Percentiles rank a stretch among this genome's conserved stretches.
These are phyloP conservation scores for Chaetothyriales sp. DNA, from an alignment of 2,329 filamentous ascomycete genomes.

Conservation along the genomic window DNA sequence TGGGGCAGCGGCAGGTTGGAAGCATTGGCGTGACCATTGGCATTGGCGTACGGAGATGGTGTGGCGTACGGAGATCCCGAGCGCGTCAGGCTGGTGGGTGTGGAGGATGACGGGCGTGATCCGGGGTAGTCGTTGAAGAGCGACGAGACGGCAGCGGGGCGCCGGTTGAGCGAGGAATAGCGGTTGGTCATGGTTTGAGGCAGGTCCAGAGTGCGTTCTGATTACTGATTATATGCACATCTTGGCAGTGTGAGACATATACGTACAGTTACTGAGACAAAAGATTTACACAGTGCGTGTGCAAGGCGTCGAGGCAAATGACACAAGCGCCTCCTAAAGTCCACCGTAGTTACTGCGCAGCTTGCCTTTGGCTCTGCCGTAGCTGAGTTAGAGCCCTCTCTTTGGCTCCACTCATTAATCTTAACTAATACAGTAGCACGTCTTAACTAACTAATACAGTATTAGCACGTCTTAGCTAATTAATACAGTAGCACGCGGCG, in stretches of 20 bases:
- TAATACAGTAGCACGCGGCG: no score
- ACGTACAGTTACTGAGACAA: no score
- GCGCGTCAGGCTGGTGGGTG: conserved; percentile 11
- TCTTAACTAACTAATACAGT: no score
- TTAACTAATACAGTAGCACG: no score
- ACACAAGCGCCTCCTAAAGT: neutral
- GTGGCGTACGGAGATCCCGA: conserved; percentile 2
- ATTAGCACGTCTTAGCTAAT: no score
- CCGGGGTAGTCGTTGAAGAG: conserved; percentile 46
- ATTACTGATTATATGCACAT: no score
- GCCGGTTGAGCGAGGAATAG: conserved; percentile 50
- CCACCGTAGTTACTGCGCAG: neutral
- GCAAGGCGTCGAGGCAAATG: neutral
- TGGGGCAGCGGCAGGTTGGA: conserved; percentile 1
- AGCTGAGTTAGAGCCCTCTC: no score
- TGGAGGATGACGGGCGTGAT: conserved; percentile 15
- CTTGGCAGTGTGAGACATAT: no score
- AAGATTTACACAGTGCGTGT: no score
- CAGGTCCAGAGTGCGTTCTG: no score
- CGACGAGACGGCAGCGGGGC: conserved; percentile 49
- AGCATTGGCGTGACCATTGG: conserved; percentile 6
- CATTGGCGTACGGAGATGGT: conserved; percentile 6
- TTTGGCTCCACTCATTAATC: no score
- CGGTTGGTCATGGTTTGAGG: conserved; percentile 23
- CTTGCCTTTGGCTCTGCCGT: neutral